Base-by-base conservation (phyloP, 306 rosid species). In the Citrullus colocynthis region DNA sequence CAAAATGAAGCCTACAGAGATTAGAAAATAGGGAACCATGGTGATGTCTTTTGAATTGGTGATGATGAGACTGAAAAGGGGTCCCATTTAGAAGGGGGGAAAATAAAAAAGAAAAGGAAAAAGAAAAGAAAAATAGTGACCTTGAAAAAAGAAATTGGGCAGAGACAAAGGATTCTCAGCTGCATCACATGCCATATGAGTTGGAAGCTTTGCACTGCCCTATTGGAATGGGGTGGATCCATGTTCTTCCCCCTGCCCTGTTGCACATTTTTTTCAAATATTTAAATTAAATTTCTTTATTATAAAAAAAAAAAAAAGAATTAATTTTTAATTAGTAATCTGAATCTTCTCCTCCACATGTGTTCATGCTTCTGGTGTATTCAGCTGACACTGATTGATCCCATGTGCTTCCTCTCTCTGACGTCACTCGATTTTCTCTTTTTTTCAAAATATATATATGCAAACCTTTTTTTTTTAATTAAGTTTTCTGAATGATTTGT, bases 311-410 rank as follows among this genome's bases (percentile, higher is more conserved):
- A 4, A 70, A 61, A 56, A 70, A 60, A 28, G 18, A 69, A 60
- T 14, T 55, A 80, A 32, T 41, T 65, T 71, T 63, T 69, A 73
- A 51, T 28, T 58, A 14, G 28, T 74, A 74, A 77, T 76, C 82
- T 83, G 82, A 87, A 89, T 85, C 87, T 88, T 89, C 90, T 78
- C 78, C 78, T 65, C 83, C 93, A 87, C 88, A 82, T 87, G 96
- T 81, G 75, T 77, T 82, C 84, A 39, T 80, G 86, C 82, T 82
- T 83, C 82, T 81, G 88, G 80, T 78, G 66, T 60, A 75, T 82
- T 90, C 87, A 76, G 75, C 84, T 76, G 82, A 65, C 83, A 76
- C 88, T 82, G 82, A 71, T 74, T 32, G 78, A 69, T 79, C 82
- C 88, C 93, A 89, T 88, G 96, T 88, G 96, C 90, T 87, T 77